Evolutionary conservation across 371 early-diverging fungal genomes (phyloP), one percentile per base, ranked within the genome.

Genomic region (Neoconidiobolus thromboides): DNA sequence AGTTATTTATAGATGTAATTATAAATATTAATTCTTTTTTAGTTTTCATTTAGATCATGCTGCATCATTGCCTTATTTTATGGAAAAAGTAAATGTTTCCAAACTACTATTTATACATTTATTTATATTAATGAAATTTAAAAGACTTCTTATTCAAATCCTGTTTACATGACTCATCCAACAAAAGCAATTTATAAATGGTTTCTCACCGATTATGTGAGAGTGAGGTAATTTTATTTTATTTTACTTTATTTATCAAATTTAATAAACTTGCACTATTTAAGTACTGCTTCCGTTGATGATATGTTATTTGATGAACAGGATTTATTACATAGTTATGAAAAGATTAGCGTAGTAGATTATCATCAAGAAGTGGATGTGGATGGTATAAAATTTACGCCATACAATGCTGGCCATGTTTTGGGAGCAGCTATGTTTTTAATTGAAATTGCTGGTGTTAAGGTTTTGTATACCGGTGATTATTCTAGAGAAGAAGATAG

Each of bases 401-500:
- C 91, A 3, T 96, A 85, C 67, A 95, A 99, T 68, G 99, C 99
- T 14, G 99, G 99, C 14, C 99, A 99, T 72, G 99, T 99, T 5
- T 78, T 99, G 37, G 99, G 99, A 9, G 99, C 99, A 3, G 99
- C 99, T 43, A 99, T 99, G 99, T 99, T 97, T 72, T 70, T 98
- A 63, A 89, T 99, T 60, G 97, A 93, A 67, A 94, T 96, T 63
- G 97, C 96, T 14, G 96, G 97, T 62, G 86, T 95, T 42, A 89
- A 90, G 62, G 78, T 97, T 2, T 78, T 99, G 12, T 99, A 99
- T 70, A 99, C 99, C 0, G 99, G 99, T 43, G 99, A 99, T 70
- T 99, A 99, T 70, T 95, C 96, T 41, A 85, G 98, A 63, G 99
- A 99, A 73, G 99, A 98, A 70, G 99, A 99, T 78, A 81, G 99